Percentiles rank a stretch among this genome's conserved stretches.
Conservation (phyloP, 306 rosid species). For the Astragalus glycyphyllos region DNA sequence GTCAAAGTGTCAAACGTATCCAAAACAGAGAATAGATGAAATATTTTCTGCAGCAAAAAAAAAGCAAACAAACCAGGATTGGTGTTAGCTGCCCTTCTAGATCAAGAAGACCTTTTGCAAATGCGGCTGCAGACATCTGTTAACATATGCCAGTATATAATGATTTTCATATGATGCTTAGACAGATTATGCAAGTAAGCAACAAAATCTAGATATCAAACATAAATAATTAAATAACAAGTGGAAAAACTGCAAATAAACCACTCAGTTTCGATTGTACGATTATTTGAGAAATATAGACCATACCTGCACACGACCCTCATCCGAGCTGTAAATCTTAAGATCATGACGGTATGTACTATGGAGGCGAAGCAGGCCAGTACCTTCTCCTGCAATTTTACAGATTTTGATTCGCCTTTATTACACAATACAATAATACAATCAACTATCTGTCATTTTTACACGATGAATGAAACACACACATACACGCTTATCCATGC, state of each 20-base stretch:
- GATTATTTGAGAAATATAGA: conserved; percentile 5
- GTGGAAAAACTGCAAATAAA: conserved; percentile 15
- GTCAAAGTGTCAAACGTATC: conserved; percentile 50
- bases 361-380: conserved; percentile 96
- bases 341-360: conserved; percentile 97
- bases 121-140: conserved; percentile 99
- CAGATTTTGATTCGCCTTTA: conserved; percentile 36
- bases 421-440: conserved; percentile 24
- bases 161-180: conserved; percentile 28
- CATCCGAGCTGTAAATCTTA: conserved; percentile 97
- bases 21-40: conserved; percentile 35
- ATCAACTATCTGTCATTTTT: conserved; percentile 21
- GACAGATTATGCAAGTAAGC: conserved; percentile 21
- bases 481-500: background rate
- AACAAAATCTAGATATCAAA: conserved; percentile 41
- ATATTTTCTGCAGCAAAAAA: conserved; percentile 30
- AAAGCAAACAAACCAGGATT: conserved; percentile 66
- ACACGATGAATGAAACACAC: conserved; percentile 30
- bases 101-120: conserved; percentile 98
- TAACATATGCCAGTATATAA: conserved; percentile 43
- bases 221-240: conserved; percentile 13
- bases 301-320: conserved; percentile 98
- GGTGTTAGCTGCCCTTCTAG: conserved; percentile 97
- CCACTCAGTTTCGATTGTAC: conserved; percentile 7
- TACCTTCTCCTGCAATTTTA: conserved; percentile 82